phyloP scores from a whole-genome alignment of 139 green algal genomes.

The Spirogloea muscicola region DNA sequence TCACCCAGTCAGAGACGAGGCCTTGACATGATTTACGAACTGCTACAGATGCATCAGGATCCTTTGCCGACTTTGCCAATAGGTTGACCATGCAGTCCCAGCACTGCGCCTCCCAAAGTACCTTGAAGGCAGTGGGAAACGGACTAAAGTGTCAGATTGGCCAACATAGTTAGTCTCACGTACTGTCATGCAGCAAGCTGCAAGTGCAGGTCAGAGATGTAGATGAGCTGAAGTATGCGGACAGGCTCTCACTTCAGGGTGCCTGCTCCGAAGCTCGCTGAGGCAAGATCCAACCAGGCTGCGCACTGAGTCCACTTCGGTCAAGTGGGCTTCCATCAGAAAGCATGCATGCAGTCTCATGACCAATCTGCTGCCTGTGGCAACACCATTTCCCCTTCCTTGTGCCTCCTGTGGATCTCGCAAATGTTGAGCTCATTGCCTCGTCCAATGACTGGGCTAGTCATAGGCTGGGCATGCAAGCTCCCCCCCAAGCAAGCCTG shows the following conservation, averaged over 20 bases:
- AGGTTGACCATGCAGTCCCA: slow-evolving; percentile 22
- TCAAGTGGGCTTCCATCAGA: slow-evolving; percentile 6
- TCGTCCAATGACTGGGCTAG: background rate
- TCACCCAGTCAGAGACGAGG: slow-evolving; percentile 38
- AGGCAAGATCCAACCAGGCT: slow-evolving; percentile 10
- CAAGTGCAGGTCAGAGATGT: background rate
- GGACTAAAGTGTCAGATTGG: background rate
- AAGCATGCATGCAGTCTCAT: slow-evolving; percentile 23
- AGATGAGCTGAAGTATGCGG: background rate
- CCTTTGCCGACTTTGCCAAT: background rate
- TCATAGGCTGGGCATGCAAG: background rate
- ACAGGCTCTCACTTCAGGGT: slow-evolving; percentile 11
- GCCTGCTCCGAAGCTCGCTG: slow-evolving; percentile 10
- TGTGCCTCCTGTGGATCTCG: too few species aligned
- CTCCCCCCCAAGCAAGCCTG: too few species aligned
- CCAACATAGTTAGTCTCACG: background rate
- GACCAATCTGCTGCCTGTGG: background rate
- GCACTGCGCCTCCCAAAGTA: slow-evolving; percentile 30
- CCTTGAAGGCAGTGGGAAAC: too few species aligned
- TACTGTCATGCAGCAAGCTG: background rate
- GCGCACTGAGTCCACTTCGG: slow-evolving; percentile 12
- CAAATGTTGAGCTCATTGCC: background rate
- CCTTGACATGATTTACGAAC: background rate
- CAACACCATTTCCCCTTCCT: background rate
- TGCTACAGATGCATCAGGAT: background rate